These are phyloP conservation scores for Mycena galericulata DNA, from an alignment of 768 basidiomycete species.

Conservation along the genomic window DNA sequence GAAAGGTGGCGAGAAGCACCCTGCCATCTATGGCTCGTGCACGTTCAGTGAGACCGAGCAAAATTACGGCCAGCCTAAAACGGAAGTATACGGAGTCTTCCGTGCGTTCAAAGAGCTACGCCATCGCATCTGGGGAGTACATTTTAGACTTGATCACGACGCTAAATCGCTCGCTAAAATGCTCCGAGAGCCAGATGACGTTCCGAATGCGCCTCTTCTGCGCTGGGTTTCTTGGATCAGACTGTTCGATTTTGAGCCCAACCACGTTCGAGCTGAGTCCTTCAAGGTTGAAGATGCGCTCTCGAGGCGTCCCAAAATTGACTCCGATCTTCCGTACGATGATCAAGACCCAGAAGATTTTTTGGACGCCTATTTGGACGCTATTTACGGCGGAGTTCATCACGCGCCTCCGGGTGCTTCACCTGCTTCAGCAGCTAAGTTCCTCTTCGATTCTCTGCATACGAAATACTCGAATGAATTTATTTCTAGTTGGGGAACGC, in stretches of 20 bases:
- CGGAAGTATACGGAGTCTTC: constrained; percentile 53
- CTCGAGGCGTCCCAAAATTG: constrained; percentile 37
- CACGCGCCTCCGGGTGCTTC: constrained; percentile 2
- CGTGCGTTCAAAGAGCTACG: constrained; percentile 44
- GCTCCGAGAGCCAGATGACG: constrained; percentile 50
- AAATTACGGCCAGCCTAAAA: constrained; percentile 51
- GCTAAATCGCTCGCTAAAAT: constrained; percentile 50
- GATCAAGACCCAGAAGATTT: constrained; percentile 44
- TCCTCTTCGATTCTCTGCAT: background rate
- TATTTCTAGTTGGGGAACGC: background rate
- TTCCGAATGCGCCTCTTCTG: constrained; percentile 50
- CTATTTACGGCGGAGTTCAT: background rate
- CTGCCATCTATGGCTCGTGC: constrained; percentile 46
- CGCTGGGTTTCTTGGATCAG: constrained; percentile 51
- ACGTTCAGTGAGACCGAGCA: constrained; percentile 48
- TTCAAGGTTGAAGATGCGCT: constrained; percentile 44
- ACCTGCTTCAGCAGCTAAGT: background rate
- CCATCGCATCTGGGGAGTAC: constrained; percentile 45
- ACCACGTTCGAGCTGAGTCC: constrained; percentile 47
- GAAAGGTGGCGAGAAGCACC: constrained; percentile 35
- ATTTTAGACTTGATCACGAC: constrained; percentile 49
- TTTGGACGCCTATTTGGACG: constrained; percentile 38
- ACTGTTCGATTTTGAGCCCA: constrained; percentile 50
- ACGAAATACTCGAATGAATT: background rate
- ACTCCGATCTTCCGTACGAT: constrained; percentile 26